Conservation (phyloP, 148 eudicot species). For the Euryodendron excelsum region DNA sequence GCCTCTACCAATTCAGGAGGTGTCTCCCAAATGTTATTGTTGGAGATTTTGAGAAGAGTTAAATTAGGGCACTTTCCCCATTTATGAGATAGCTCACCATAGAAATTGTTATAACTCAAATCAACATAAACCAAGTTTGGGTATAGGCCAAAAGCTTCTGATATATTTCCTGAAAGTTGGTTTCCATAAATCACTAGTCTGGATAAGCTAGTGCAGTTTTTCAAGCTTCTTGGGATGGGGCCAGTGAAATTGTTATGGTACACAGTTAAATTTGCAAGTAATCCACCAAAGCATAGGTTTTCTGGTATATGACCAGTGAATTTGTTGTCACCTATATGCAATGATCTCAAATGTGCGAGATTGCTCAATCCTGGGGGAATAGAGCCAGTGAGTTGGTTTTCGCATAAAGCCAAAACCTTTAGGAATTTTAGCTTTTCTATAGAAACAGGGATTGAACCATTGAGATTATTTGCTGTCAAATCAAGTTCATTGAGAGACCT, state of each 20-base stretch:
- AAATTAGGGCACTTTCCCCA: background rate
- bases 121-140: constrained; percentile 28
- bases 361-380: constrained; percentile 38
- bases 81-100: background rate
- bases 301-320: background rate
- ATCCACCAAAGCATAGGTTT: background rate
- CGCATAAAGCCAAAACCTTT: constrained; percentile 24
- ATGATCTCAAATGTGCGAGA: constrained; percentile 24
- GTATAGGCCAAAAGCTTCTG: constrained; percentile 32
- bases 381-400: constrained; percentile 38
- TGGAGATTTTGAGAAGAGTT: constrained; percentile 14
- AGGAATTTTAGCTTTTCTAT: constrained; percentile 35
- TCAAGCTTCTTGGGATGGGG: constrained; percentile 26
- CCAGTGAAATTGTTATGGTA: constrained; percentile 25
- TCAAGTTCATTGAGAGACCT: constrained; percentile 32
- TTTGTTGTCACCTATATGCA: background rate
- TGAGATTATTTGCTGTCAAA: constrained; percentile 28
- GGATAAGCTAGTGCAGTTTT: background rate
- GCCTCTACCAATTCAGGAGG: constrained; percentile 15
- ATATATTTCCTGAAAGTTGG: background rate
- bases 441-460: constrained; percentile 33
- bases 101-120: constrained; percentile 3
- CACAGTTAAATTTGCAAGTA: background rate
- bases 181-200: background rate
- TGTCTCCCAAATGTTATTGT: constrained; percentile 20